Percentiles rank a stretch among this genome's conserved stretches.
Evolutionary conservation across 306 rosid genomes (phyloP).

Genomic region (Adenanthera pavonina): DNA sequence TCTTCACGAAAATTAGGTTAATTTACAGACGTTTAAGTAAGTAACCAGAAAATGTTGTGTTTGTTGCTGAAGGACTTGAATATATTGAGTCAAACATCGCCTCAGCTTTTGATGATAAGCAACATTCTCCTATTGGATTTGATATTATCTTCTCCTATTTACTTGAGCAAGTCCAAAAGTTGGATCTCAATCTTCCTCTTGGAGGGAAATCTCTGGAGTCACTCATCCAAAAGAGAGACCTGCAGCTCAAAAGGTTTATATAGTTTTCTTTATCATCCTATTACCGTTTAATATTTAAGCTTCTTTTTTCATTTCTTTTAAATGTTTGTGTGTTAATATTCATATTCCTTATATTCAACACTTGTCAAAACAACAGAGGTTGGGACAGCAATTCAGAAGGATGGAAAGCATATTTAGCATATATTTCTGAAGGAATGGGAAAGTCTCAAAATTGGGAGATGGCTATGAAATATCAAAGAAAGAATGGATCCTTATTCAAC

Average conservation of each 20-base stretch:
- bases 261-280: background rate
- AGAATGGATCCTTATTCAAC: constrained; percentile 60
- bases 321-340: too few species aligned
- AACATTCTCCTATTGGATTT: constrained; percentile 75
- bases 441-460: constrained; percentile 53
- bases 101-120: constrained; percentile 65
- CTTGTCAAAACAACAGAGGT: constrained; percentile 29
- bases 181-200: background rate
- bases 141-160: constrained; percentile 38
- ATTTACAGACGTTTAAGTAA: too few species aligned
- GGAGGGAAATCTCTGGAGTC: background rate
- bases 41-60: too few species aligned
- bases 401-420: constrained; percentile 56
- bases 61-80: constrained; percentile 62
- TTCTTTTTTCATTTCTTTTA: too few species aligned
- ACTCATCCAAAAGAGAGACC: background rate
- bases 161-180: background rate
- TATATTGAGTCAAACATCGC: constrained; percentile 70
- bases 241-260: background rate
- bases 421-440: constrained; percentile 61
- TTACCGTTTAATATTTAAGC: too few species aligned
- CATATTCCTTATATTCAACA: too few species aligned
- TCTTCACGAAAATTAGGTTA: too few species aligned
- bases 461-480: constrained; percentile 64
- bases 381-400: constrained; percentile 48